Conservation (phyloP, 2,329 filamentous ascomycete species). For the Nakataea oryzae region DNA sequence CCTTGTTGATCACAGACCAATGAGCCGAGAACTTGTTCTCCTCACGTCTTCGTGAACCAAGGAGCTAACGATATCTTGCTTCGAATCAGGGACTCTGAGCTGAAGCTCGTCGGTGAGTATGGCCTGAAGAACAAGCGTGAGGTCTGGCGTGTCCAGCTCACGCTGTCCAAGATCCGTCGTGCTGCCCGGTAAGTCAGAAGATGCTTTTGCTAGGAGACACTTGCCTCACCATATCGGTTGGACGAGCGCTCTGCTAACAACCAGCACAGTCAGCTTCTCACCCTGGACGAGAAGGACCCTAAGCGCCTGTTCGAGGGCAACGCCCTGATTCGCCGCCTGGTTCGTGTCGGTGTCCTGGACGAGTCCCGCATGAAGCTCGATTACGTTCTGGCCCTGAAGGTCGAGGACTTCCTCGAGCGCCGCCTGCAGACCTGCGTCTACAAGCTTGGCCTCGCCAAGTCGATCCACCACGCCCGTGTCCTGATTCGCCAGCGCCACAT, state of each 20-base stretch:
- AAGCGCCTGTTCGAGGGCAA: constrained; percentile 99
- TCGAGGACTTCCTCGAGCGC: constrained; percentile 99
- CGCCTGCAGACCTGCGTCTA: constrained; percentile 99
- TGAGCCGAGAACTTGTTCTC: constrained; percentile 98
- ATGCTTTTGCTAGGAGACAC: background rate
- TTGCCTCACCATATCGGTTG: background rate
- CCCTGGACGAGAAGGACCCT: constrained; percentile 99
- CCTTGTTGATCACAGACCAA: constrained; percentile 44
- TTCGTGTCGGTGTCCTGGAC: constrained; percentile 98
- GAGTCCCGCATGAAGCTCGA: constrained; percentile 99
- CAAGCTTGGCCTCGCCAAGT: constrained; percentile 99
- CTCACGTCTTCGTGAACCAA: constrained; percentile 72
- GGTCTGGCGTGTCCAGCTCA: constrained; percentile 99
- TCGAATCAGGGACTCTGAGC: constrained; percentile 80
- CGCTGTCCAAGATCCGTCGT: constrained; percentile 99
- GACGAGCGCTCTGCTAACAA: constrained; percentile 4
- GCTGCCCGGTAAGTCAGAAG: constrained; percentile 77
- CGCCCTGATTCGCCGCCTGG: constrained; percentile 98
- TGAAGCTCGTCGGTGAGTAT: constrained; percentile 99
- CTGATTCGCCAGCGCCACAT: constrained; percentile 99
- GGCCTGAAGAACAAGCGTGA: constrained; percentile 99
- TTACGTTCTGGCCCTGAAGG: constrained; percentile 99
- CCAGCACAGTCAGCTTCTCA: constrained; percentile 81
- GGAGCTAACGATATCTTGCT: constrained; percentile 50
- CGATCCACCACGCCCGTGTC: constrained; percentile 99